These are phyloP conservation scores for Dalbergia cultrata DNA, from an alignment of 306 rosid genomes.

Conservation along the genomic window DNA sequence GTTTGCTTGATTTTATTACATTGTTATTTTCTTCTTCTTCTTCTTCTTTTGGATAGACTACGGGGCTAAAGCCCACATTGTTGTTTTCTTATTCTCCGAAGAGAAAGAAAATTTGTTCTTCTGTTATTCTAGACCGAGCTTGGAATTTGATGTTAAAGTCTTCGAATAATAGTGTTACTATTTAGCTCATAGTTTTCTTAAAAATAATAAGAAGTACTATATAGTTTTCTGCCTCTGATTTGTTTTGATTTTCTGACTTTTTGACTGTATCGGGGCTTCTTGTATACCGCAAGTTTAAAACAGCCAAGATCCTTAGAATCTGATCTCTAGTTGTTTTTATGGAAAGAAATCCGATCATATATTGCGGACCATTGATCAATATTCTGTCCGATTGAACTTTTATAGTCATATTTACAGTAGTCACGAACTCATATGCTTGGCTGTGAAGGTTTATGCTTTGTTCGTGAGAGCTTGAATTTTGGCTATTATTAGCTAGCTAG, in stretches of 20 bases:
- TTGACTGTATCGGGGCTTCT: background rate
- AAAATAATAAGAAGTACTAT: too few species aligned
- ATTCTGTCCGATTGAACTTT: background rate
- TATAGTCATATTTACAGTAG: background rate
- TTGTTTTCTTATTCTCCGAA: too few species aligned
- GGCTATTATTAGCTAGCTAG: background rate
- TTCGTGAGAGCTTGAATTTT: background rate
- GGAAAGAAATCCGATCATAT: background rate
- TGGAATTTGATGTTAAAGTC: too few species aligned
- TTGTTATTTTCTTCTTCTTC: too few species aligned
- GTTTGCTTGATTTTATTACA: too few species aligned
- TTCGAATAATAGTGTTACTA: too few species aligned
- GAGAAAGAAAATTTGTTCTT: too few species aligned
- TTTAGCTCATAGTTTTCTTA: too few species aligned
- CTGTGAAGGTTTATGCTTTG: background rate
- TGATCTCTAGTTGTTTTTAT: background rate
- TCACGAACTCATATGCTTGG: slow-evolving; percentile 16
- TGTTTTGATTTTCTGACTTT: slow-evolving; percentile 6
- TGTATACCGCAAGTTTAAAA: background rate
- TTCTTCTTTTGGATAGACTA: too few species aligned
- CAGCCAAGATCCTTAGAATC: background rate
- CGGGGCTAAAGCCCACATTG: too few species aligned
- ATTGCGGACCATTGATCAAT: background rate
- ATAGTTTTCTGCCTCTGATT: background rate
- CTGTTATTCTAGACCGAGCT: too few species aligned